Base-by-base conservation (phyloP, 129 eudicot species). In the Artemisia argyi region DNA sequence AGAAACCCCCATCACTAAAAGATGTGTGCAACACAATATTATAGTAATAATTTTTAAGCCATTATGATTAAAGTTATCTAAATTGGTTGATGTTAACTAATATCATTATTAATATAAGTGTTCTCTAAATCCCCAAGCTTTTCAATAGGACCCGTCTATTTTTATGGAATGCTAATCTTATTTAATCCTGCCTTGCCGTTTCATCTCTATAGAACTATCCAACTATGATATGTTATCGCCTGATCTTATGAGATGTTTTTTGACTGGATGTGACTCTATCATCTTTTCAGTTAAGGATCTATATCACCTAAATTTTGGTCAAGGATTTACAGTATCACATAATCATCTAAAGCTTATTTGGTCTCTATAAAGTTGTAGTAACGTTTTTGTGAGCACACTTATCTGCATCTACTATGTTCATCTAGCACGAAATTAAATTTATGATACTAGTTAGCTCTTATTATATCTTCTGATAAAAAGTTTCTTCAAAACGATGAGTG, bases 401-500 rank as follows among this genome's bases (percentile, higher is more conserved):
- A 5, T 35, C 42, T 35, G 42, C 8, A 35, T 35, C 42, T 35
- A 35, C 42, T 6, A 1, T 35, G 8, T 4, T 39, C 9, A 39
- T 39, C 44, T 39, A 55, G 3, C 30, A 18, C 7, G 64, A 69
- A 9, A 0, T 11, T 12, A 24, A 18, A 54, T 69, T 54, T 11
- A 35, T 55, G 48, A 26, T 16, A 51, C 26, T n/a, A 15, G 17
- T 2, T 56, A 57, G 54, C 19, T 6, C 14, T 71, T 14, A 22
- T 71, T 39, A 55, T 54, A 15, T 55, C 5, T 57, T 26, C 15
- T 51, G 1, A 68, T 68, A 46, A 68, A 68, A 49, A 4, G 7
- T 15, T 14, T 18, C 55, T 12, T 35, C 18, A 70, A 70, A 35
- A 15, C 64, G 7, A 39, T 12, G 74, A 70, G 65, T 70, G 65